phyloP scores from a whole-genome alignment of 805 yeast species.

The Starmerella lactis-condensi region DNA sequence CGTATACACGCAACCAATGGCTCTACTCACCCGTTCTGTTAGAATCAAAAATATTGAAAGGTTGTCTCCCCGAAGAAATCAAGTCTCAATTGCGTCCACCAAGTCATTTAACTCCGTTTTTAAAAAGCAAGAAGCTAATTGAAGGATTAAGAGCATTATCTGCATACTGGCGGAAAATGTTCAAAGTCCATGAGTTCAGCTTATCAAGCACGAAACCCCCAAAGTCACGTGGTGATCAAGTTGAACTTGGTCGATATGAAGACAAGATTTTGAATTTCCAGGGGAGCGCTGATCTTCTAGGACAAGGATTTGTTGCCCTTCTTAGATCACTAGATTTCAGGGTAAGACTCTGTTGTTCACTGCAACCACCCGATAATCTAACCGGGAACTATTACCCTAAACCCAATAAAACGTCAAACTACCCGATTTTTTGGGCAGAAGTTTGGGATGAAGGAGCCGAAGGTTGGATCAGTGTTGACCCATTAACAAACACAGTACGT shows the following conservation, averaged over 20 bases:
- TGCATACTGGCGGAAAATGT: constrained; percentile 40
- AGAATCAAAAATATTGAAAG: constrained; percentile 22
- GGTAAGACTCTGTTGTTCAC: constrained; percentile 58
- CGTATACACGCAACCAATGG: constrained; percentile 56
- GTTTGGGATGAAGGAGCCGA: constrained; percentile 65
- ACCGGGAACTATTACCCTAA: constrained; percentile 14
- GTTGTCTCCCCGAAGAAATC: constrained; percentile 31
- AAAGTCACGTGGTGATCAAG: constrained; percentile 11
- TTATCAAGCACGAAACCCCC: constrained; percentile 18
- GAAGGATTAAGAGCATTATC: constrained; percentile 59
- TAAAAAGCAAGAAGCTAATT: constrained; percentile 46
- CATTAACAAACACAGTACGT: constrained; percentile 46
- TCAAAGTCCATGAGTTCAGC: constrained; percentile 29
- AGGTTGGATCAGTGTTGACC: constrained; percentile 76
- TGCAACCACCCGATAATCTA: constrained; percentile 70
- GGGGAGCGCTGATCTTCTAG: constrained; percentile 65
- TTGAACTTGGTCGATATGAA: constrained; percentile 20
- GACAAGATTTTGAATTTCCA: constrained; percentile 30
- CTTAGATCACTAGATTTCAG: constrained; percentile 52
- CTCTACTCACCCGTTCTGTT: constrained; percentile 34
- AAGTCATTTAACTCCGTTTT: constrained; percentile 27
- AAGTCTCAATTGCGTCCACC: constrained; percentile 33
- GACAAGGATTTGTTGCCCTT: constrained; percentile 72
- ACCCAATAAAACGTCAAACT: neutral
- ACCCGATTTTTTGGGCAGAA: constrained; percentile 81